Evolutionary conservation across 2,329 filamentous ascomycete genomes (phyloP).

Genomic region (Thielaviopsis populi): DNA sequence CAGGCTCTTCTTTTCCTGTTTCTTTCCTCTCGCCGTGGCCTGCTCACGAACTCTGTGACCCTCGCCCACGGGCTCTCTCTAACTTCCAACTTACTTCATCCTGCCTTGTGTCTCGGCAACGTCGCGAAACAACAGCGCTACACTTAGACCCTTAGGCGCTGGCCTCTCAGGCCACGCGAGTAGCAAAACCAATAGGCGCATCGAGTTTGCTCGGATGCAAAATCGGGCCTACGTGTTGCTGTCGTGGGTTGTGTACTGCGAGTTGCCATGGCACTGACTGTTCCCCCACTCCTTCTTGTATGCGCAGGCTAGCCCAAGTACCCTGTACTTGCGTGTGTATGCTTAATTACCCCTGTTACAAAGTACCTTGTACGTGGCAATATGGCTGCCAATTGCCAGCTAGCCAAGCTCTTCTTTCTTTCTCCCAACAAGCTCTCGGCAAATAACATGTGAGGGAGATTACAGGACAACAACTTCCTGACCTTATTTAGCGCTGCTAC

Average conservation of each 20-base stretch:
- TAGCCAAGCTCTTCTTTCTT: not conserved
- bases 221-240: not conserved
- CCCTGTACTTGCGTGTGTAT: not conserved
- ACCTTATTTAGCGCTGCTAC: not conserved
- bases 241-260: not conserved
- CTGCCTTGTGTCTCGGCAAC: slow-evolving; percentile 1
- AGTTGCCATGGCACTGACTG: not conserved
- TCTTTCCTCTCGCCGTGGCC: not conserved
- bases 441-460: slow-evolving; percentile 9
- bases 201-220: not conserved
- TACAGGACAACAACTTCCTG: slow-evolving; percentile 1
- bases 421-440: not conserved
- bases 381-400: too few species aligned
- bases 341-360: not conserved
- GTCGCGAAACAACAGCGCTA: not conserved
- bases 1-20: too few species aligned
- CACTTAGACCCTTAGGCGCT: not conserved
- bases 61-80: not conserved
- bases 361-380: not conserved
- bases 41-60: not conserved
- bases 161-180: not conserved
- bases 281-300: not conserved
- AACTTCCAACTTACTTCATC: not conserved
- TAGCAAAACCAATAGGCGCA: not conserved
- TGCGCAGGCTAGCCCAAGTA: not conserved